A percentile compares a stretch with the other conserved stretches of the same genome.
Evolutionary conservation across 352 stramenopile species (phyloP).

Genomic region (Phytophthora macrochlamydospora): DNA sequence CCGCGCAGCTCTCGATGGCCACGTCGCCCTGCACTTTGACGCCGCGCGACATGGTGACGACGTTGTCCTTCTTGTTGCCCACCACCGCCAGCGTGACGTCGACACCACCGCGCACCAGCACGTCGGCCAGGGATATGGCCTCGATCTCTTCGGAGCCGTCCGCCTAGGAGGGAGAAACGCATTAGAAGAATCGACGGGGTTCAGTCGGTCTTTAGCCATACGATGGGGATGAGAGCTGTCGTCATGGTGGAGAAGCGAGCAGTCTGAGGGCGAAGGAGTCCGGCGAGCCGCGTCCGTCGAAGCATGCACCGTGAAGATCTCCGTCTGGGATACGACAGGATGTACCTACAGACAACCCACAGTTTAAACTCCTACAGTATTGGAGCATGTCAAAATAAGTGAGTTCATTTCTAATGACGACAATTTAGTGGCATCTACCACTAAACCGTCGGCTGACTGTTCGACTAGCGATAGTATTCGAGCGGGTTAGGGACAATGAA

Average conservation of each 20-base stretch:
- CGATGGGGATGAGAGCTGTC: constrained; percentile 45
- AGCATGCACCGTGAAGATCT: constrained; percentile 1
- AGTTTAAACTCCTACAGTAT: too few species aligned
- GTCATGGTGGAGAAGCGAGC: constrained; percentile 25
- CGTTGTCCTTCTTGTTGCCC: constrained; percentile 56
- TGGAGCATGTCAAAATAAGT: too few species aligned
- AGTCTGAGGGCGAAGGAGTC: constrained; percentile 6
- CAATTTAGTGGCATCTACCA: constrained; percentile 12
- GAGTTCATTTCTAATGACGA: constrained; percentile 1
- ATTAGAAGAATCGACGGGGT: neutral
- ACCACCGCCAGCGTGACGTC: constrained; percentile 72
- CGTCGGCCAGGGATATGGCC: constrained; percentile 72
- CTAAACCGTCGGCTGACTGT: constrained; percentile 6
- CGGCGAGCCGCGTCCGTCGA: constrained; percentile 2
- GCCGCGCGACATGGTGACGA: constrained; percentile 79
- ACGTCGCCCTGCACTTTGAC: constrained; percentile 73
- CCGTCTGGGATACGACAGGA: too few species aligned
- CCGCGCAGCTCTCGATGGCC: constrained; percentile 64
- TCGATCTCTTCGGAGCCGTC: constrained; percentile 87
- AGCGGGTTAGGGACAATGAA: constrained; percentile 17
- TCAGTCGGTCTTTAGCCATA: constrained; percentile 4
- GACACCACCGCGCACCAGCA: constrained; percentile 72
- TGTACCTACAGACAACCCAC: too few species aligned
- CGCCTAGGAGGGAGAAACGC: constrained; percentile 36
- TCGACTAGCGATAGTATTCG: constrained; percentile 16